These are phyloP conservation scores for Cotoneaster glaucophyllus DNA, from an alignment of 306 rosid species.

Conservation along the genomic window DNA sequence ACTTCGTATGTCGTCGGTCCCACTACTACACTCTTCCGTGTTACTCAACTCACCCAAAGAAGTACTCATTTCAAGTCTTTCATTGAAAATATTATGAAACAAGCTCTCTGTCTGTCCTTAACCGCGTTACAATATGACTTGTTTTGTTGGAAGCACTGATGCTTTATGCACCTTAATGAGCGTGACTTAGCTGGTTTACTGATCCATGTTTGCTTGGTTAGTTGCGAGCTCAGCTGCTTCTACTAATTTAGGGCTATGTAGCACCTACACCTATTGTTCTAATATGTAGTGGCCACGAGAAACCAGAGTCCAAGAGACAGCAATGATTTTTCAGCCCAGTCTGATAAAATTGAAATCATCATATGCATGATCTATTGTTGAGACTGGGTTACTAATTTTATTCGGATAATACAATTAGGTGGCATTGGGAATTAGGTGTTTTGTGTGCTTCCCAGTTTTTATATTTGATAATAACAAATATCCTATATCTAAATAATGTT, in stretches of 20 bases:
- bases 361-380: neutral
- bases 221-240: neutral
- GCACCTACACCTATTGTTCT: neutral
- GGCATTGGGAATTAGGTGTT: neutral
- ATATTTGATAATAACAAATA: neutral
- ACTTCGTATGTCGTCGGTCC: no score
- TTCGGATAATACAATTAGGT: neutral
- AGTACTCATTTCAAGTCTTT: no score
- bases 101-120: no score
- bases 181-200: neutral
- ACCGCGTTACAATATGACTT: no score
- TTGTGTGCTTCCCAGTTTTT: neutral
- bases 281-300: neutral
- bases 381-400: neutral
- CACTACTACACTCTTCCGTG: no score
- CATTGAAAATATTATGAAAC: no score
- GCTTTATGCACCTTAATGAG: neutral
- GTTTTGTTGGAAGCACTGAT: neutral
- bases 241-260: neutral
- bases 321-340: neutral
- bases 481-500: neutral
- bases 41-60: no score
- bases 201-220: neutral
- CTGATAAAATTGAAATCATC: neutral
- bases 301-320: neutral